These are phyloP conservation scores for Linnemannia zychae DNA, from an alignment of 192 early-diverging fungal genomes.

Conservation along the genomic window DNA sequence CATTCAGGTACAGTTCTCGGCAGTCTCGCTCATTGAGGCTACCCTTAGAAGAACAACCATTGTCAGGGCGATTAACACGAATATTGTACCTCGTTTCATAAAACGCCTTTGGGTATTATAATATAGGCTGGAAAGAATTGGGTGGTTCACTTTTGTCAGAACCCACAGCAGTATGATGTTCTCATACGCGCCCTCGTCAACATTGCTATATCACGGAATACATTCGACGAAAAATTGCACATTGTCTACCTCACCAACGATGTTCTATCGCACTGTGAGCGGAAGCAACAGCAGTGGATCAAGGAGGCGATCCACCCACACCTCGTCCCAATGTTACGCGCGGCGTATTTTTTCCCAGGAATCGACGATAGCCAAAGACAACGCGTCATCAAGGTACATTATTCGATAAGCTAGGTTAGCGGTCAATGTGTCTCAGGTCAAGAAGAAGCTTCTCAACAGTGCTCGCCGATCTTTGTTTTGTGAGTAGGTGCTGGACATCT, in stretches of 20 bases:
- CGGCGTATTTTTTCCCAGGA: constrained; percentile 62
- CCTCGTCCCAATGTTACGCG: constrained; percentile 57
- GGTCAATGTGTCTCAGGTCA: not conserved
- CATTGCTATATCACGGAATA: constrained; percentile 48
- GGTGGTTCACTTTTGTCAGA: constrained; percentile 61
- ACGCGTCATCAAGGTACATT: constrained; percentile 65
- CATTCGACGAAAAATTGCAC: constrained; percentile 64
- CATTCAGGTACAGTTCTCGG: constrained; percentile 59
- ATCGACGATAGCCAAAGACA: constrained; percentile 55
- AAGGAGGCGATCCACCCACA: constrained; percentile 60
- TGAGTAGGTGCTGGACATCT: constrained; percentile 57
- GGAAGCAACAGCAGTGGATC: constrained; percentile 62
- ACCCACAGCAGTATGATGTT: constrained; percentile 51
- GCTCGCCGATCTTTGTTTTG: not conserved
- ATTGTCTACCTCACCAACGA: constrained; percentile 68
- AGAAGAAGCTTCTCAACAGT: not conserved
- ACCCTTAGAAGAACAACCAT: too few relatives aligned
- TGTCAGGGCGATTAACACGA: too few relatives aligned
- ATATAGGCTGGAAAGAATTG: constrained; percentile 68
- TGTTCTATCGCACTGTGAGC: constrained; percentile 63
- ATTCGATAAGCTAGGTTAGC: not conserved
- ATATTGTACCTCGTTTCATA: not conserved
- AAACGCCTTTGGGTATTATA: too few relatives aligned
- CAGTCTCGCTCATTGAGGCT: not conserved
- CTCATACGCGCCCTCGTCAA: constrained; percentile 57